phyloP scores from a whole-genome alignment of 2,329 filamentous ascomycete genomes.

The Ambrosiella xylebori region DNA sequence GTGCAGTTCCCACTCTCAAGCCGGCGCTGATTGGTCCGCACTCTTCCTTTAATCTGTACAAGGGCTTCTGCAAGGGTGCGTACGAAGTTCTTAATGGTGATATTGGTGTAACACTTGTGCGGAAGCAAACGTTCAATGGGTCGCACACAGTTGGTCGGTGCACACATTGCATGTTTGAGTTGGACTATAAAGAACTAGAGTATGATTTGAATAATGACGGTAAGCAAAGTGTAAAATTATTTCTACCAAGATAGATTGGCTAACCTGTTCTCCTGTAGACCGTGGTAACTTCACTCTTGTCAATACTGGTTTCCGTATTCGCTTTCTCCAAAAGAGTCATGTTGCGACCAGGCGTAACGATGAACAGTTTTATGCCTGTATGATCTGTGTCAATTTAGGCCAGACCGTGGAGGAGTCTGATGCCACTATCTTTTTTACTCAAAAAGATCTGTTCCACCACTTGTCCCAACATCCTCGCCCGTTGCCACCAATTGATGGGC shows the following conservation, averaged over 20 bases:
- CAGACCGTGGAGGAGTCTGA: conserved; percentile 36
- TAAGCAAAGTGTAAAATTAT: conserved; percentile 18
- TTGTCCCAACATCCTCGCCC: conserved; percentile 36
- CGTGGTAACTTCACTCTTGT: conserved; percentile 30
- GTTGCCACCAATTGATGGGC: conserved; percentile 29
- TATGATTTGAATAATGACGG: conserved; percentile 31
- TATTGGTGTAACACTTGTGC: conserved; percentile 32
- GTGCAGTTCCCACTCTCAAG: neutral
- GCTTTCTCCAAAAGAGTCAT: conserved; percentile 40
- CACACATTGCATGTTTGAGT: conserved; percentile 34
- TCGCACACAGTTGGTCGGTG: conserved; percentile 33
- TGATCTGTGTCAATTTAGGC: conserved; percentile 35
- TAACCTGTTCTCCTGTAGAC: conserved; percentile 19
- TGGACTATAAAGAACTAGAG: conserved; percentile 35
- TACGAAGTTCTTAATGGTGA: conserved; percentile 31
- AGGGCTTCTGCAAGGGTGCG: conserved; percentile 39
- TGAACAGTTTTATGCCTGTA: conserved; percentile 35
- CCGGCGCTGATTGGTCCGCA: conserved; percentile 12
- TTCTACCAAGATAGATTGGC: neutral
- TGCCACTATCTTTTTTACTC: conserved; percentile 38
- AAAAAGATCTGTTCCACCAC: conserved; percentile 35
- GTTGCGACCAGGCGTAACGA: conserved; percentile 31
- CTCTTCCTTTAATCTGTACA: conserved; percentile 35
- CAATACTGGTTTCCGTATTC: conserved; percentile 32
- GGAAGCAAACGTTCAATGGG: conserved; percentile 26